These are phyloP conservation scores for Seiridium cupressi DNA, from an alignment of 2,329 filamentous ascomycete species.

Conservation along the genomic window DNA sequence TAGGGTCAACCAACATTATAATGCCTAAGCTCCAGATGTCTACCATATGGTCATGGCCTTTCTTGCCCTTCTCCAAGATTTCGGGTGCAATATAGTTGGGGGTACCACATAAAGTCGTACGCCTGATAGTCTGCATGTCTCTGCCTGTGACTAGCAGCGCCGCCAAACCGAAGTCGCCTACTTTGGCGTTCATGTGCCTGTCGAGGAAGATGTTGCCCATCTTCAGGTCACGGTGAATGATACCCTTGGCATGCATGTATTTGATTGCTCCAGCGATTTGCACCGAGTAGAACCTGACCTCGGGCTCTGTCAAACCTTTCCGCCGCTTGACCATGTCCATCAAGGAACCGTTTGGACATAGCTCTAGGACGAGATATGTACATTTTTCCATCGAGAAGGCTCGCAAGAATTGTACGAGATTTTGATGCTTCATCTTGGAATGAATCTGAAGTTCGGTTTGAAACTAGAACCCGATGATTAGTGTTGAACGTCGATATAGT, in stretches of 20 bases:
- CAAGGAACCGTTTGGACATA: constrained; percentile 92
- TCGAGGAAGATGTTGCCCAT: constrained; percentile 98
- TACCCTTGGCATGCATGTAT: constrained; percentile 93
- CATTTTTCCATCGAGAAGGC: constrained; percentile 87
- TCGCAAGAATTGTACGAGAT: constrained; percentile 92
- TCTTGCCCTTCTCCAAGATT: constrained; percentile 89
- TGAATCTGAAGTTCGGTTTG: constrained; percentile 93
- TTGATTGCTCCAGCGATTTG: constrained; percentile 97
- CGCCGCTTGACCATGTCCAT: constrained; percentile 97
- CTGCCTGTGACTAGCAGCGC: constrained; percentile 88
- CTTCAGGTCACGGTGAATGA: constrained; percentile 95
- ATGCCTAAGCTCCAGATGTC: constrained; percentile 98
- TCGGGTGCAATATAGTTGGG: constrained; percentile 98
- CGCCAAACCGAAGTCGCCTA: constrained; percentile 94
- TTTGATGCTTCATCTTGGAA: constrained; percentile 94
- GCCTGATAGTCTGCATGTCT: constrained; percentile 78
- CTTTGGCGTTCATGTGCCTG: constrained; percentile 92
- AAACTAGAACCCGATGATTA: constrained; percentile 41
- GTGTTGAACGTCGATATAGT: background rate
- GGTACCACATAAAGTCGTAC: constrained; percentile 93
- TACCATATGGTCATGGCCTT: constrained; percentile 95
- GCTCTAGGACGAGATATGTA: constrained; percentile 90
- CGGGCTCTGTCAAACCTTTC: constrained; percentile 86
- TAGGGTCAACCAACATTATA: constrained; percentile 70
- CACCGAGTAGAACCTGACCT: constrained; percentile 89